Conservation (phyloP, 2,329 filamentous ascomycete species). For the Talaromyces sp. region DNA sequence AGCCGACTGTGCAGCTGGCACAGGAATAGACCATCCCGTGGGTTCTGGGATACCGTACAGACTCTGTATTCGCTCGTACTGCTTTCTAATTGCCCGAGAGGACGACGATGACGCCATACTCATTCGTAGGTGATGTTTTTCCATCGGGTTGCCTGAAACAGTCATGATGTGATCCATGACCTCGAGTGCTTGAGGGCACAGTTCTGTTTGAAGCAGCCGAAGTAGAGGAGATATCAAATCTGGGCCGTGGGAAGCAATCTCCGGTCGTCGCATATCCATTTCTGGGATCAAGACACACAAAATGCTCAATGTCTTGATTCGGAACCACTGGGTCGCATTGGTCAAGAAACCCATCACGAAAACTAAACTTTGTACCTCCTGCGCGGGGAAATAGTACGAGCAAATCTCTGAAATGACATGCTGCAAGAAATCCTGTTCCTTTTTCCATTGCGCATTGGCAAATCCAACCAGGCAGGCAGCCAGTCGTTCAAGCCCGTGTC, state of each 20-base stretch:
- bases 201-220: constrained; percentile 83
- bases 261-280: constrained; percentile 86
- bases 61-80: constrained; percentile 90
- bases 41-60: constrained; percentile 95
- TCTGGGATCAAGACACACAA: constrained; percentile 79
- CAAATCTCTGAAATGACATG: constrained; percentile 70
- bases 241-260: constrained; percentile 84
- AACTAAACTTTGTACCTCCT: constrained; percentile 79
- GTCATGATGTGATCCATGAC: constrained; percentile 94
- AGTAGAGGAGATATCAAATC: constrained; percentile 92
- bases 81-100: constrained; percentile 79
- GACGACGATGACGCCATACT: constrained; percentile 84
- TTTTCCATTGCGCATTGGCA: constrained; percentile 60
- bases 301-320: constrained; percentile 86
- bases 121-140: constrained; percentile 93
- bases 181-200: constrained; percentile 84
- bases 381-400: constrained; percentile 71
- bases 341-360: constrained; percentile 89
- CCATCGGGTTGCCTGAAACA: constrained; percentile 85
- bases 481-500: constrained; percentile 63
- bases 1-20: constrained; percentile 83
- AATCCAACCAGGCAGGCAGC: constrained; percentile 66
- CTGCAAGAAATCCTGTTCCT: constrained; percentile 68
- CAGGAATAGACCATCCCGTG: constrained; percentile 91
- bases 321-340: constrained; percentile 84